Evolutionary conservation across 2,329 filamentous ascomycete species (phyloP), one percentile per base, ranked within the genome.

Genomic region (Teratosphaeria pseudoeucalypti): DNA sequence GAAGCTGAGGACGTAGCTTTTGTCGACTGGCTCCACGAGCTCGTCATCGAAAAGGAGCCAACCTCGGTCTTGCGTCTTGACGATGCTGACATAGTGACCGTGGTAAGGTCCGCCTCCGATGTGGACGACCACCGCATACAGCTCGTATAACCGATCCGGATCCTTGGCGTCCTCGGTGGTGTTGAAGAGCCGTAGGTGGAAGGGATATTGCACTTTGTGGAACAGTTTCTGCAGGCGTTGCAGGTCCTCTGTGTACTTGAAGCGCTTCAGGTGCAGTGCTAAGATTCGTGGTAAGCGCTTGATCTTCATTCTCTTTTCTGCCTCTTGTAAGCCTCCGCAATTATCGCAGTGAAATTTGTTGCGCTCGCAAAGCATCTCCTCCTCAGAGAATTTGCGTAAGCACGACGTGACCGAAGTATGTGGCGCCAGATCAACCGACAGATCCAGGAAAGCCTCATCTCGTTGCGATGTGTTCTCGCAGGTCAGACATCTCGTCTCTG

Each of bases 261-360:
- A 99, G 59, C 94, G 85, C 76, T 99, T 99, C 63, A 99, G 77
- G 71, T 99, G 94, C 60, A 99, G 78, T 4, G 94, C 92, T 64
- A 99, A 76, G 61, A 99, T 90, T 70, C 90, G 91, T 3, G 94
- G 94, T 70, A 97, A 77, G 57, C 89, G 85, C 78, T 99, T 97
- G 67, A 99, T 92, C 79, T 97, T 99, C 94, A 99, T 99, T 64
- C 94, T 85, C 79, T 97, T 99, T 74, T 99, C 94, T 0, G 94
- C 94, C 76, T 99, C 94, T 74, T 99, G 94, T 58, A 99, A 78
- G 2, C 94, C 94, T 57, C 94, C 94, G 67, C 94, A 99, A 68
- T 92, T 92, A 72, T 99, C 94, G 76, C 94, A 99, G 71, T 99
- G 92, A 66, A 99, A 99, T 72, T 99, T 99, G 78, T 99, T 97